Conservation (phyloP, 1,139 yeast species). For the Blastobotrys elegans region DNA sequence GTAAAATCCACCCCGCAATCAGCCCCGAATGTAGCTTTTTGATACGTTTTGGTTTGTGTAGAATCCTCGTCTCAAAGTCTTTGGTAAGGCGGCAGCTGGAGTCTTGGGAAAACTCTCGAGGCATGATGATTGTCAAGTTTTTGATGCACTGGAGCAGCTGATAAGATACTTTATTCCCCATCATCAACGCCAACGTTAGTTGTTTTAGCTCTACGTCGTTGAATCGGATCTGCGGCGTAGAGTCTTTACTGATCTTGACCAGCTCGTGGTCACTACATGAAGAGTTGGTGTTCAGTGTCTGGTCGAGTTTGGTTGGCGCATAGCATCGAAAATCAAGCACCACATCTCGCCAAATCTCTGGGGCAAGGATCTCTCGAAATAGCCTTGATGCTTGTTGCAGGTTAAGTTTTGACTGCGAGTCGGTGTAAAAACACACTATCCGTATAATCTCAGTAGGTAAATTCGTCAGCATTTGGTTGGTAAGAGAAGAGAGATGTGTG, state of each 20-base stretch:
- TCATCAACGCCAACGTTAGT: not conserved
- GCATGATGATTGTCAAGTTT: slow-evolving; percentile 4
- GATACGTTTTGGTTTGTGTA: not conserved
- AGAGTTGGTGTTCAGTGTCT: not conserved
- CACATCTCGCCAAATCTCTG: slow-evolving; percentile 6
- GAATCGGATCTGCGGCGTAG: slow-evolving; percentile 5
- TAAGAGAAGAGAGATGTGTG: not conserved
- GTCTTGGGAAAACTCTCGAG: slow-evolving; percentile 2
- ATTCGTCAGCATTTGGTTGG: not conserved
- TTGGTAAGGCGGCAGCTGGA: not conserved
- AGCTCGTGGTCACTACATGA: not conserved
- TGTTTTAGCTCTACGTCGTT: slow-evolving; percentile 5
- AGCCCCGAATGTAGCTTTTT: slow-evolving; percentile 1
- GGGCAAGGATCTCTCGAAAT: slow-evolving; percentile 8
- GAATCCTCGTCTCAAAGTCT: not conserved
- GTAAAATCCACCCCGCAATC: slow-evolving; percentile 5
- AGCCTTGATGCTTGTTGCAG: slow-evolving; percentile 5
- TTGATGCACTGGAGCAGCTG: slow-evolving; percentile 1
- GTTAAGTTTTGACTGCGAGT: slow-evolving; percentile 2
- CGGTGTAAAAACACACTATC: slow-evolving; percentile 2
- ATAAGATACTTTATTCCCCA: not conserved
- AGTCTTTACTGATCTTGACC: slow-evolving; percentile 1
- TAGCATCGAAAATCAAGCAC: slow-evolving; percentile 9
- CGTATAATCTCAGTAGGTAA: slow-evolving; percentile 8
- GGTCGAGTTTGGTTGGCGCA: slow-evolving; percentile 3